Conservation (phyloP, 2,329 filamentous ascomycete genomes). For the Fusarium sp. region DNA sequence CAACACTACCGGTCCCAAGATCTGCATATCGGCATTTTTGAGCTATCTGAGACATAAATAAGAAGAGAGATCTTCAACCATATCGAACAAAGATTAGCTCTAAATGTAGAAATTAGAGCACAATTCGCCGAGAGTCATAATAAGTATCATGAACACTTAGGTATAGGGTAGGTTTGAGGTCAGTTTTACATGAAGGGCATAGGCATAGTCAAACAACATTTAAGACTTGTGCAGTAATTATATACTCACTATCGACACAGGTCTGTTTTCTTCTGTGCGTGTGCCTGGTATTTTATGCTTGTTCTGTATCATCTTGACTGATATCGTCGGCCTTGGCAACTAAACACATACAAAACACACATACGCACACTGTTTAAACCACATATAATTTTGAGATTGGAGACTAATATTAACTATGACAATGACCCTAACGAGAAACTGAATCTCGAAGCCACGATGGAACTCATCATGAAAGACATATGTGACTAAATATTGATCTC, state of each 20-base stretch:
- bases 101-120: background rate
- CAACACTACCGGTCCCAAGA: background rate
- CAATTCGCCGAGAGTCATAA: background rate
- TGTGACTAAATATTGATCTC: background rate
- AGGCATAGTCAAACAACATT: background rate
- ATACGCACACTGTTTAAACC: too few relatives aligned
- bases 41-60: background rate
- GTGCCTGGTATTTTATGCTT: background rate
- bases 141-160: background rate
- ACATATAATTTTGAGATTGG: too few relatives aligned
- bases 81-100: accelerated
- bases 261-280: background rate
- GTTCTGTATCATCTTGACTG: background rate
- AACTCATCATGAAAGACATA: background rate
- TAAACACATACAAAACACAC: too few relatives aligned
- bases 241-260: background rate
- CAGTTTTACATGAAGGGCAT: background rate
- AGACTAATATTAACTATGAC: background rate
- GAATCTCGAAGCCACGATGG: background rate
- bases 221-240: background rate
- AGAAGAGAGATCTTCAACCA: too few relatives aligned
- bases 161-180: constrained; percentile 1
- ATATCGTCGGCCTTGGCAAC: background rate
- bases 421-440: background rate
- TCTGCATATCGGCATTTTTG: too few relatives aligned